Base-by-base conservation (phyloP, 2,329 filamentous ascomycete genomes). In the Plectosphaerella sp. region DNA sequence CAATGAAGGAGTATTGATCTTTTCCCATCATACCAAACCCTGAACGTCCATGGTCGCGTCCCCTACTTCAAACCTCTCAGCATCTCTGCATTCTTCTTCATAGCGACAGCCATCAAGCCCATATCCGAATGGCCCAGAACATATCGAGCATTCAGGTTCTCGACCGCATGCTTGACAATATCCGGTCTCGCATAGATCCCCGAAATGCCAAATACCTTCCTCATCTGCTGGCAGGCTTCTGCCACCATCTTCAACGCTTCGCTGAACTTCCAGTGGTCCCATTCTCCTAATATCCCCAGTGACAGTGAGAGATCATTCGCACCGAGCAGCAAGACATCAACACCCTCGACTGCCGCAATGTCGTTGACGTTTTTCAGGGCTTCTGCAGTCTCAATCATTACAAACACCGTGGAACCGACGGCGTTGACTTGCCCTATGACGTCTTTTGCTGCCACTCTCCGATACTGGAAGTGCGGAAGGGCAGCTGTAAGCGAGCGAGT, bases 381-480 rank as follows among this genome's bases (percentile, higher is more conserved):
- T 37, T 58, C 52, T 5, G 41, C 20, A 3, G 48, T 53, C 43
- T 50, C 52, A 5, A 53, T 53, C 52, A 53, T 53, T 8, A 50
- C 28, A 10, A 53, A 35, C 4, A 53, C 52, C 3, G 52, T 39
- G 8, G 52, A 53, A 3, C 48, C 48, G 7, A 39, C 16, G 15
- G 35, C 24, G 43, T 53, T 53, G 18, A 36, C 22, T 24, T 50
- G 41, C 10, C 14, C n/a, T 4, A 43, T n/a, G 12, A 57, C 52
- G 5, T 58, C 28, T 3, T 49, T 52, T 5, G 51, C 42, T 2
- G 54, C 28, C 2, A 54, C 22, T 14, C 55, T 22, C 16, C 16
- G 49, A 48, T 54, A 59, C 22, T 55, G 46, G 43, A 61, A 63
- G 33, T 60, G 59, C 3, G 63, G 61, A n/a, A 63, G 49, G 10